These are phyloP conservation scores for Stereum hirsutum DNA, from an alignment of 1,284 basidiomycete species.

Conservation along the genomic window DNA sequence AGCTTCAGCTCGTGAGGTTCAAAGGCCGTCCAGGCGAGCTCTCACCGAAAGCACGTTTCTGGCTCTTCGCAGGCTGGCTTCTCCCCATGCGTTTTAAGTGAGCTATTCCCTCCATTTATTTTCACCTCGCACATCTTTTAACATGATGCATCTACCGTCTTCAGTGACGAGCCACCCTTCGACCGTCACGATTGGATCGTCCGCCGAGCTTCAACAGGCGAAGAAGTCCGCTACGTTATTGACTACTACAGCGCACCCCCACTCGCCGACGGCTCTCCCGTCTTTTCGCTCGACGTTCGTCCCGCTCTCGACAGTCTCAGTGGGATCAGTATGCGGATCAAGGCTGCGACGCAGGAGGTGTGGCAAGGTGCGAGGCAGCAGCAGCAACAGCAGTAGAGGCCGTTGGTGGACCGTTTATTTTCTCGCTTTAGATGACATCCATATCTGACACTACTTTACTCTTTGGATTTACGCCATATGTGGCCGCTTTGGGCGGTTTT, in stretches of 20 bases:
- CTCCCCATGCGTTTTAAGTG: slow-evolving; percentile 88
- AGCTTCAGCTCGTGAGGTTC: slow-evolving; percentile 74
- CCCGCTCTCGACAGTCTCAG: slow-evolving; percentile 79
- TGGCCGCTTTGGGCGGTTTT: too few relatives aligned
- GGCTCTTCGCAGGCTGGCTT: slow-evolving; percentile 78
- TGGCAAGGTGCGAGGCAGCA: not conserved
- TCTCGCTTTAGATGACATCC: too few relatives aligned
- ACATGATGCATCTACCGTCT: slow-evolving; percentile 1
- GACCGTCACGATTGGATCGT: slow-evolving; percentile 99
- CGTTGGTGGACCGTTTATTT: not conserved
- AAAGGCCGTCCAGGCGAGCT: slow-evolving; percentile 86
- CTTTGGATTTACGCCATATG: too few relatives aligned
- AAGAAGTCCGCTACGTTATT: slow-evolving; percentile 89
- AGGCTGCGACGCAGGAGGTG: slow-evolving; percentile 57
- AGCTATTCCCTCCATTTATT: slow-evolving; percentile 15
- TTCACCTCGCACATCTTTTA: not conserved
- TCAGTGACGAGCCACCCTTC: slow-evolving; percentile 88
- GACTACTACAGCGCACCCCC: slow-evolving; percentile 92
- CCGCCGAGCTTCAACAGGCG: slow-evolving; percentile 61
- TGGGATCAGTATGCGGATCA: slow-evolving; percentile 64
- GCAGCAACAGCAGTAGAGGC: too few relatives aligned
- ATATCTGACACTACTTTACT: too few relatives aligned
- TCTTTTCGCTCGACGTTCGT: slow-evolving; percentile 87
- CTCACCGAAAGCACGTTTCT: slow-evolving; percentile 84
- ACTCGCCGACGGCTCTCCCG: slow-evolving; percentile 80